These are phyloP conservation scores for Calonectria crousiana DNA, from an alignment of 2,329 filamentous ascomycete genomes.

Conservation along the genomic window DNA sequence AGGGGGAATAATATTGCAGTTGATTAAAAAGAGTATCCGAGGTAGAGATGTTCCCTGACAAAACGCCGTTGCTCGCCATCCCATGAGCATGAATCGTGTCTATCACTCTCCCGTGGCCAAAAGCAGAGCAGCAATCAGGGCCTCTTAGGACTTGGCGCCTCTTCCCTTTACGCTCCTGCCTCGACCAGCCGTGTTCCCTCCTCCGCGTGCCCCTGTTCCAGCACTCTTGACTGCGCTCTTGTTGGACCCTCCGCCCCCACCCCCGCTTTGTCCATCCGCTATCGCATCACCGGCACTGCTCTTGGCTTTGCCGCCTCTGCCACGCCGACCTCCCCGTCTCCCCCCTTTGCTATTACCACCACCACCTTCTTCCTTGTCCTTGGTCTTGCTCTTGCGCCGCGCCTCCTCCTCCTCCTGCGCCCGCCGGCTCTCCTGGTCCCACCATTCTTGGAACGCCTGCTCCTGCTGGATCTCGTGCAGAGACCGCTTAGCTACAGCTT, in stretches of 20 bases:
- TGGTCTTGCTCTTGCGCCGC: conserved; percentile 51
- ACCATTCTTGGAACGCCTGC: conserved; percentile 97
- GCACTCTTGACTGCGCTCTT: conserved; percentile 23
- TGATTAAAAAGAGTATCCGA: background rate
- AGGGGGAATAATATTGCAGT: background rate
- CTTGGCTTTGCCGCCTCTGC: conserved; percentile 47
- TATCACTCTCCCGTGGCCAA: conserved; percentile 37
- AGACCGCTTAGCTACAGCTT: conserved; percentile 88
- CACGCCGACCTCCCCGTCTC: conserved; percentile 46
- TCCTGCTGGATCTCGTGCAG: conserved; percentile 96
- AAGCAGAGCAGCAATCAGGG: conserved; percentile 16
- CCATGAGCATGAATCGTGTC: background rate
- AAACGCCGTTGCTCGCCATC: conserved; percentile 3
- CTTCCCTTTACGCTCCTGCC: conserved; percentile 40
- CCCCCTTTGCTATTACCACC: conserved; percentile 46
- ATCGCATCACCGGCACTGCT: conserved; percentile 33
- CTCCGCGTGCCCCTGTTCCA: conserved; percentile 35
- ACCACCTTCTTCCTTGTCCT: conserved; percentile 55
- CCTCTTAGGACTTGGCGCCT: conserved; percentile 32
- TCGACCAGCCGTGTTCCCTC: conserved; percentile 28
- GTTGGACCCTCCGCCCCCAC: conserved; percentile 24
- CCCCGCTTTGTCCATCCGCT: conserved; percentile 34
- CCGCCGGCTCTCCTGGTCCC: conserved; percentile 85
- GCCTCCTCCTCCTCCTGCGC: conserved; percentile 75
- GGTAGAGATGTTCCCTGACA: conserved; percentile 1